Base-by-base conservation (phyloP, 768 basidiomycete species). In the Xerocomellus chrysenteron region DNA sequence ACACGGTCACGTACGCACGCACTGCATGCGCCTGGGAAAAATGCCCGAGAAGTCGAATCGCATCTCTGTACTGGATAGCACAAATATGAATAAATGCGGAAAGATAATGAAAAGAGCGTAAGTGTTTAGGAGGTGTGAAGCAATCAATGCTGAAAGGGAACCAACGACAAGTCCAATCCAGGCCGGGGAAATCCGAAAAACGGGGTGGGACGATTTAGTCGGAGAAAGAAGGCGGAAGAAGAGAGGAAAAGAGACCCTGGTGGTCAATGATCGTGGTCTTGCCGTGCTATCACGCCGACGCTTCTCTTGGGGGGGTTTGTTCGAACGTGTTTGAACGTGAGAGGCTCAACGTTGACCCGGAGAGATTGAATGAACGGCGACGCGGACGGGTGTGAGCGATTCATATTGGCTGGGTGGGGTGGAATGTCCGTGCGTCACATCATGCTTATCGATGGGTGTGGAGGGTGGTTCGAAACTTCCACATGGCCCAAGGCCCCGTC, bases 1-100 rank as follows among this genome's bases (percentile, higher is more conserved):
- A 0, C n/a, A 21, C 21, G 19, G 46, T 51, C 37, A 36, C 51
- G 9, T 48, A 35, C 42, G 17, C 42, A 17, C 41, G 33, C 33
- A 36, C 35, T 14, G 26, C 17, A 21, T 16, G 47, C 16, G 26
- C 44, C 40, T 62, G 54, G 60, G 56, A 62, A 42, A 46, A 28
- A 28, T 10, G 26, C 3, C 28, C 14, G 30, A 37, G 16, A 41
- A 52, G n/a, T 41, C 21, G 53, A 50, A 36, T 30, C 36, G 24
- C 28, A 50, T 56, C 59, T 65, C 55, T 52, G 59, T 65, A 54
- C 64, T 65, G 52, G 52, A 32, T 3, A 36, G 17, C 30, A 53
- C 52, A 40, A 50, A 62, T 55, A 62, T 28, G 47, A 53, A 49
- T 19, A 62, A 54, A 65, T 61, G 42, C 5, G 47, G 50, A 50